Conservation (phyloP, 768 basidiomycete species). For the Hebeloma cylindrosporum region DNA sequence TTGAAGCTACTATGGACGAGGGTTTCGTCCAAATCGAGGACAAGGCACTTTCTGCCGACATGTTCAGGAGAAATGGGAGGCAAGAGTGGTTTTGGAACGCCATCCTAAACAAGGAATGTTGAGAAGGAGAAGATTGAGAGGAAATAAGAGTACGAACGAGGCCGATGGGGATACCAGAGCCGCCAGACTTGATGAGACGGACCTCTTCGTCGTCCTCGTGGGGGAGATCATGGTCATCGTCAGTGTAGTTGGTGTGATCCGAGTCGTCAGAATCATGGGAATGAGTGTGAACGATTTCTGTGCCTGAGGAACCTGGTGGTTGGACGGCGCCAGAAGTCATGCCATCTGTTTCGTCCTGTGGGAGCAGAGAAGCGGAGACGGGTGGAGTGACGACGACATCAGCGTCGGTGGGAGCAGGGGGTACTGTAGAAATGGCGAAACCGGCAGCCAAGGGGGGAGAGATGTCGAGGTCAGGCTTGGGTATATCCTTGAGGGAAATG, state of each 20-base stretch:
- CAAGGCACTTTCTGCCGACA: conserved; percentile 89
- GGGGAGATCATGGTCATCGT: conserved; percentile 58
- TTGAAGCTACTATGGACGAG: conserved; percentile 98
- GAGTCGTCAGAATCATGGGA: conserved; percentile 46
- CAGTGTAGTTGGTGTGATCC: conserved; percentile 65
- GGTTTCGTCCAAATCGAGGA: conserved; percentile 96
- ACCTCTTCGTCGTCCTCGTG: conserved; percentile 88
- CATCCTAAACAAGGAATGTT: conserved; percentile 56
- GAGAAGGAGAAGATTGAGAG: conserved; percentile 3
- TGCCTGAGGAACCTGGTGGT: conserved; percentile 82
- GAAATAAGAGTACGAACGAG: conserved; percentile 55
- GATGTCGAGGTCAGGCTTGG: conserved; percentile 19
- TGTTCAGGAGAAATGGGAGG: conserved; percentile 84
- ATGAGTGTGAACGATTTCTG: conserved; percentile 41
- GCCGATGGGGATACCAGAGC: conserved; percentile 92
- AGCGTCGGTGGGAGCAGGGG: conserved; percentile 31
- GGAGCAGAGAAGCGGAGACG: conserved; percentile 37
- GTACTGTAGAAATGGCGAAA: conserved; percentile 26
- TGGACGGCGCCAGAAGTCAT: conserved; percentile 91
- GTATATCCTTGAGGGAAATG: conserved; percentile 23
- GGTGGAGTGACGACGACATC: conserved; percentile 41
- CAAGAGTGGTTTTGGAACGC: conserved; percentile 79
- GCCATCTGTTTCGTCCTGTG: conserved; percentile 71
- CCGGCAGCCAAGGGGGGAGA: conserved; percentile 28
- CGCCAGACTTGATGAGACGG: conserved; percentile 83